Evolutionary conservation across 257 asterid species (phyloP), one percentile per base, ranked within the genome.

Genomic region (Jacaranda mimosifolia): DNA sequence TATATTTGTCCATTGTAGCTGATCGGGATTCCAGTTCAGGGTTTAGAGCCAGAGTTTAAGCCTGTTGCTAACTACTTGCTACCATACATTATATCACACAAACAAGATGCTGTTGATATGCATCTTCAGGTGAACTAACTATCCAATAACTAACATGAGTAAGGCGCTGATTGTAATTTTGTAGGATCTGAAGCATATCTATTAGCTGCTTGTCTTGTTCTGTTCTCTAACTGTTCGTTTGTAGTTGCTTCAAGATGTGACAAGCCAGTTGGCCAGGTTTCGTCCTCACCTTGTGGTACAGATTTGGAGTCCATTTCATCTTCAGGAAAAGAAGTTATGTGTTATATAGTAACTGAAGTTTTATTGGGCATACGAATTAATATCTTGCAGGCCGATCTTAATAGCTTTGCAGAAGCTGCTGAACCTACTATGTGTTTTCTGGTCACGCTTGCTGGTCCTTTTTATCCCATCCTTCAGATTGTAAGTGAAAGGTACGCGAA

Each of bases 281-380:
- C 94, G 93, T 85, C 97, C 98, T 86, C 97, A 96, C 79, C 86
- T 96, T 62, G 99, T 93, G 97, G 99, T 93, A 87, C 77, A 56
- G 74, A 81, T 76, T 56, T 63, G 36, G 64, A 52, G 74, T 72
- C 68, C 49, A 26, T 70, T 42, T 74, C 45, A 73, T 39, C 45
- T 68, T 9, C 52, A 69, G 70, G 69, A 38, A 76, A 55, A 57
- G 55, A 75, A 77, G 70, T 84, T 36, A 60, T 59, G 17, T 63
- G 73, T 35, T 42, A 63, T 42, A 9, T 75, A 66, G 67, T 48
- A 52, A 70, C 78, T 77, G 73, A 68, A 74, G 35, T 49, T 82
- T 49, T 82, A 51, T 80, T 75, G 63, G 83, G 21, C 64, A 67
- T 63, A 73, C 79, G 74, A 76, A 82, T 73, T 74, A 46, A 63